Base-by-base conservation (phyloP, 1,284 basidiomycete genomes). In the Fomitopsis palustris region DNA sequence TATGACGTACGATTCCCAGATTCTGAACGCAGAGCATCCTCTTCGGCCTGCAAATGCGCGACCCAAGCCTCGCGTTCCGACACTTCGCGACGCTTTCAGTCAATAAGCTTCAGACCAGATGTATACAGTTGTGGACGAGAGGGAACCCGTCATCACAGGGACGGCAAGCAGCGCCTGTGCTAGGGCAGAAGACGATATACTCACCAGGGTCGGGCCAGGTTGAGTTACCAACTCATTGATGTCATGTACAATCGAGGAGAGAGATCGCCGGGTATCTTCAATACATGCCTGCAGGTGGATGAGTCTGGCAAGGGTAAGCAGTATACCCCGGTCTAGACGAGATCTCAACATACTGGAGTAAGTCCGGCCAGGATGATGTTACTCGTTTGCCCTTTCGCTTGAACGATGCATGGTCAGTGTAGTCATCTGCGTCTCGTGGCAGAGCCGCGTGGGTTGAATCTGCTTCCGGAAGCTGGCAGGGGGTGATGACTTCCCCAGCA, bases 271-370 rank as follows among this genome's bases (percentile, higher is more conserved):
- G n/a, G 85, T 87, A 65, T 93, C 91, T 35, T 77, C 68, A 56
- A 94, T 83, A 55, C 81, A 82, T 23, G 84, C 77, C 66, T 93
- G 90, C 33, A 92, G 70, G 56, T 82, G 86, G 41, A 85, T 85
- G 29, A 94, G 75, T 69, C 92, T 93, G 57, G 21, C 37, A 16
- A n/a, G 12, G 9, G 42, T 59, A 23, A 54, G 53, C 27, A 52
- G 4, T 51, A 17, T 10, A 54, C 21, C 21, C 12, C 35, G 6
- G 42, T 23, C 5, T 17, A 41, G 38, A 37, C 10, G 17, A 9
- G 16, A 53, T 38, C 17, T 19, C 29, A 45, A 2, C 83, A 62
- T 62, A 90, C 90, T 85, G 86, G 63, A 86, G 81, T 27, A 92
- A 73, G 61, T 90, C 87, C 59, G 88, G 86, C 78, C 81, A 86